Evolutionary conservation across 108 stramenopile species (phyloP), one percentile per base, ranked within the genome.

Genomic region (Pseudonitzschia multiseries): DNA sequence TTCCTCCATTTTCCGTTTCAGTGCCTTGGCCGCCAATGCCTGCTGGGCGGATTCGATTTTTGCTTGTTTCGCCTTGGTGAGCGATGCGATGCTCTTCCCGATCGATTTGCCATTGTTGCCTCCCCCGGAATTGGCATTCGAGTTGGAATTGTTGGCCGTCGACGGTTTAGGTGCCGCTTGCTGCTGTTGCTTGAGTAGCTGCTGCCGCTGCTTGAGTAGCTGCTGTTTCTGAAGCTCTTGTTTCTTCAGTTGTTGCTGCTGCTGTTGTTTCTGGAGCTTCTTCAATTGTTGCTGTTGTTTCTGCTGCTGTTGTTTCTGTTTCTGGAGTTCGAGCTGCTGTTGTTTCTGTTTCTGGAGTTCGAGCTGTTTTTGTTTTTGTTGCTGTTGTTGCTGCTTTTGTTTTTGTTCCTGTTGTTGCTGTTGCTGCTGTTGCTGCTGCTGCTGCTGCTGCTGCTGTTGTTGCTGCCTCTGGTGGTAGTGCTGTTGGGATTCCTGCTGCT

Each of bases 1-100:
- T 69, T 83, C 83, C 26, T 83, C 74, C 22, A 69, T 42, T 68
- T 59, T 64, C 12, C 69, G 24, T 51, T 73, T 64, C 10, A 70
- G 20, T 21, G 48, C 43, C n/a, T 69, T 71, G 12, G 65, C 24
- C 18, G 72, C 67, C 27, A 67, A 57, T 6, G 70, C 27, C 65
- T 79, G 71, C 42, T 66, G 67, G 5, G 70, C 22, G 26, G 59
- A 43, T 17, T 61, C 53, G 12, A 69, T 26, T 12, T 69, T 50
- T 32, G 69, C 69, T 41, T 70, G 70, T 44, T 77, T 77, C 21
- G 70, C 43, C 52, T 71, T 71, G 42, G 75, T 24, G 14, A 57
- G 69, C 21, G 31, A 57, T 2, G 41, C 69, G 18, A 57, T 57
- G 17, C 24, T 57, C 21, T 56, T 57, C 13, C 69, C 69, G 33